Conservation (phyloP, 2,329 filamentous ascomycete species). For the Stromatinia cepivora region DNA sequence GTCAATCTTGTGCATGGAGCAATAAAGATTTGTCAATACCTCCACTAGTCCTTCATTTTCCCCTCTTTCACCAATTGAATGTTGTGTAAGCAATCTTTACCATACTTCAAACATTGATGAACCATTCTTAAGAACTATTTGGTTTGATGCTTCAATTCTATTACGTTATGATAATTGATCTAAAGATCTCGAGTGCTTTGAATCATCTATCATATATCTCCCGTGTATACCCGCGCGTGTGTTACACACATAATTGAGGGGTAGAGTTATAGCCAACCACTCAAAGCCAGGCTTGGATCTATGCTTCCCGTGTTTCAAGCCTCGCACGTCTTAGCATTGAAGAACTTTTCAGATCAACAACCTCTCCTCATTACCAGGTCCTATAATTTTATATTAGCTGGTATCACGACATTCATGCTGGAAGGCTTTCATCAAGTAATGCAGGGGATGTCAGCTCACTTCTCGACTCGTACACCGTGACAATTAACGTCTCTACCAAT, state of each 20-base stretch:
- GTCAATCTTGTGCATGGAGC: background rate
- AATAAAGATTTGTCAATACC: background rate
- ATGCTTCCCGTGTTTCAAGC: background rate
- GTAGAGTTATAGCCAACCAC: background rate
- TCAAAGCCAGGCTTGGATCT: background rate
- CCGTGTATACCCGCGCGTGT: background rate
- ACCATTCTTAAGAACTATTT: background rate
- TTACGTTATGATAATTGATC: constrained; percentile 12
- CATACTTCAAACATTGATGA: background rate
- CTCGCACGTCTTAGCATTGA: background rate
- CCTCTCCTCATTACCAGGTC: background rate
- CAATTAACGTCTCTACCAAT: background rate
- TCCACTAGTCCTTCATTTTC: background rate
- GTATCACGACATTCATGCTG: constrained; percentile 10
- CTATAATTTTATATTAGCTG: background rate
- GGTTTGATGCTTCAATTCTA: background rate
- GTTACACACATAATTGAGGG: constrained; percentile 16
- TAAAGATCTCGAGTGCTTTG: background rate
- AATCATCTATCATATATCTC: background rate
- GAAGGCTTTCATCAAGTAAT: background rate
- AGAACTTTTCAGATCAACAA: background rate
- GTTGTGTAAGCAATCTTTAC: constrained; percentile 14
- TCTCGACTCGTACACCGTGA: background rate
- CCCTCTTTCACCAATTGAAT: constrained; percentile 4
- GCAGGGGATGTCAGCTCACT: background rate